Evolutionary conservation across 139 green algal genomes (phyloP), one percentile per base, ranked within the genome.

Genomic region (Diplosphaera chodatii): DNA sequence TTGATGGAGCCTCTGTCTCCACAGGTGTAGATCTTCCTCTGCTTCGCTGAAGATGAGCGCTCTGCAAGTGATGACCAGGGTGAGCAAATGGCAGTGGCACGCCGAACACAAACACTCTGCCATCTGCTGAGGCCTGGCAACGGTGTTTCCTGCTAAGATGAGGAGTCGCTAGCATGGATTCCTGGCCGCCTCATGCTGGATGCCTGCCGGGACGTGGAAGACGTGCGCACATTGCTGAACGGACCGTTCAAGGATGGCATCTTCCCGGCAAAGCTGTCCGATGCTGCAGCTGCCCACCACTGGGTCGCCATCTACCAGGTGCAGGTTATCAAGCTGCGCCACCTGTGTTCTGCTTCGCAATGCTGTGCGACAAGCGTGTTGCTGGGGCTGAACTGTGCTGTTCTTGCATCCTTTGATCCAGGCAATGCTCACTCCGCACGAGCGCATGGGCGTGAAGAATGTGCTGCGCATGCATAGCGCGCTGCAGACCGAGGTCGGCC

Each of bases 231-330:
- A 32, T 85, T 1, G 66, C 76, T 10, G 81, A 79, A 28, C 8
- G 55, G 55, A 8, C 40, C 82, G 3, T 84, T 79, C 65, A 67
- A 64, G 21, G 67, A 83, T 20, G 85, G 90, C 40, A 71, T 96
- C 55, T 82, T 96, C 30, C 77, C 84, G 0, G 2, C 70, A 10
- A 76, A 78, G 59, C 63, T 90, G 67, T 29, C 70, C 1, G 32
- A 70, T 3, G 73, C 63, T 31, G 56, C 15, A 4, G 59, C 73
- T 29, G 73, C 73, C 6, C 25, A 55, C 15, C 71, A 72, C 10
- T 86, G 70, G 74, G 62, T 64, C 4, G 34, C 40, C 27, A 40
- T 80, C 23, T 79, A 40, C 71, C 67, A 63, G 55, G 23, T 66
- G 67, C 28, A 72, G n/a, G n/a, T n/a, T n/a, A n/a, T n/a, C n/a